A percentile compares a stretch with the other conserved stretches of the same genome.
phyloP scores from a whole-genome alignment of 164 flowering plant genomes.

The Annona squamosa region DNA sequence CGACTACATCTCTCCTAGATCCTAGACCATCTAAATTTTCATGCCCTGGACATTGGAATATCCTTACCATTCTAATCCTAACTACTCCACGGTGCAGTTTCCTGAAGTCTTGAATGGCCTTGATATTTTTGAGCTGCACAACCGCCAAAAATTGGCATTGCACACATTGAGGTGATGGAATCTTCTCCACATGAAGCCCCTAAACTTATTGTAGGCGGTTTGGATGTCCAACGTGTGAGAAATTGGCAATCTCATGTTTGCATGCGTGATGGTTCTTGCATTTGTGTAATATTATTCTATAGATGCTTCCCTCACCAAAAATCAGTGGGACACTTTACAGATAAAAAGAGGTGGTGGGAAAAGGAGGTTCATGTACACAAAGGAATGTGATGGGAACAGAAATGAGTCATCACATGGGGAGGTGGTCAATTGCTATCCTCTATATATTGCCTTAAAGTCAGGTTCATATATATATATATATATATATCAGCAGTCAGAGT shows the following conservation, averaged over 20 bases:
- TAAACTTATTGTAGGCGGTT: neutral
- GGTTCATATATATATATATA: slow-evolving; percentile 13
- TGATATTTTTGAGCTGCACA: too few species aligned
- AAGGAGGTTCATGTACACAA: slow-evolving; percentile 3
- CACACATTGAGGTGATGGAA: too few species aligned
- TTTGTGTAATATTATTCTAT: neutral
- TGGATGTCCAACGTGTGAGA: neutral
- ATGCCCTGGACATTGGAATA: too few species aligned
- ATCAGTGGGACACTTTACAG: neutral
- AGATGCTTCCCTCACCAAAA: too few species aligned
- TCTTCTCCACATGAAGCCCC: neutral
- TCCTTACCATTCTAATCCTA: too few species aligned
- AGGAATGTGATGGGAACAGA: slow-evolving; percentile 19
- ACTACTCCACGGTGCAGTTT: too few species aligned
- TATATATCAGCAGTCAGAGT: slow-evolving; percentile 19
- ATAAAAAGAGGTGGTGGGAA: neutral
- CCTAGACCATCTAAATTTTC: too few species aligned
- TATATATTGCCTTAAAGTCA: slow-evolving; percentile 14
- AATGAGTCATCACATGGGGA: slow-evolving; percentile 24
- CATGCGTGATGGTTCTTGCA: neutral
- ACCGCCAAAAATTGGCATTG: too few species aligned
- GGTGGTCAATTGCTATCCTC: slow-evolving; percentile 14
- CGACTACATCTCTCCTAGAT: too few species aligned
- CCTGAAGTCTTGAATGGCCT: too few species aligned
- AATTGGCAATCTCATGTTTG: neutral